These are phyloP conservation scores for Pichia nanzhaoensis DNA, from an alignment of 805 yeast genomes.

Conservation along the genomic window DNA sequence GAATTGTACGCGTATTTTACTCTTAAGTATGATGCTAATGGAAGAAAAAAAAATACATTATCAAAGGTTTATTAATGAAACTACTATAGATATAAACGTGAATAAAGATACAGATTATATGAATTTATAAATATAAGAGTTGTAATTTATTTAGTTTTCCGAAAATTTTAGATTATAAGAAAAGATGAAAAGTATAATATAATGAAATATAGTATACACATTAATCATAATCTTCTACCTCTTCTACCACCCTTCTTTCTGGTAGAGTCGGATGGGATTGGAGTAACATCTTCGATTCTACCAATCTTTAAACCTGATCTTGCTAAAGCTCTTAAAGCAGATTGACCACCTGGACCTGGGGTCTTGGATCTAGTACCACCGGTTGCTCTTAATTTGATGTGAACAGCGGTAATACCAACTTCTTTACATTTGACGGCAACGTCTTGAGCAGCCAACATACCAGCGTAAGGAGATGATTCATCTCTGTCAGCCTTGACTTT, in stretches of 20 bases:
- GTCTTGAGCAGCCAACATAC: slow-evolving; percentile 99
- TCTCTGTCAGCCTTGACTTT: slow-evolving; percentile 99
- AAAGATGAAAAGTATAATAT: slow-evolving; percentile 9
- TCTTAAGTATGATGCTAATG: too few relatives aligned
- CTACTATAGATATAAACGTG: slow-evolving; percentile 3
- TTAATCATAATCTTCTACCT: slow-evolving; percentile 89
- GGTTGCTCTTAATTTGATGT: slow-evolving; percentile 98
- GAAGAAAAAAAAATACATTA: slow-evolving; percentile 1
- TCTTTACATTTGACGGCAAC: slow-evolving; percentile 98
- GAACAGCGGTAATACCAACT: slow-evolving; percentile 99
- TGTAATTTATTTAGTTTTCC: slow-evolving; percentile 1
- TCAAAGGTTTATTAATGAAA: slow-evolving; percentile 9
- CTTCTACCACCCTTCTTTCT: slow-evolving; percentile 99
- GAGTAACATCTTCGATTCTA: slow-evolving; percentile 99
- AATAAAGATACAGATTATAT: slow-evolving; percentile 1
- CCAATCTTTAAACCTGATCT: slow-evolving; percentile 99
- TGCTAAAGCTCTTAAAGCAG: slow-evolving; percentile 98
- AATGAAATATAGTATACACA: slow-evolving; percentile 3
- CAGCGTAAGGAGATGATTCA: slow-evolving; percentile 99
- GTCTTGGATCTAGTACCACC: slow-evolving; percentile 99
- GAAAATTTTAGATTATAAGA: neutral
- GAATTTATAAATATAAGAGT: slow-evolving; percentile 4
- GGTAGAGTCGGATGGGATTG: slow-evolving; percentile 99
- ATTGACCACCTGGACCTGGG: slow-evolving; percentile 99
- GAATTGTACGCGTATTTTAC: too few relatives aligned